Base-by-base conservation (phyloP, 106 monocot genomes). In the Amphibolis antarctica region DNA sequence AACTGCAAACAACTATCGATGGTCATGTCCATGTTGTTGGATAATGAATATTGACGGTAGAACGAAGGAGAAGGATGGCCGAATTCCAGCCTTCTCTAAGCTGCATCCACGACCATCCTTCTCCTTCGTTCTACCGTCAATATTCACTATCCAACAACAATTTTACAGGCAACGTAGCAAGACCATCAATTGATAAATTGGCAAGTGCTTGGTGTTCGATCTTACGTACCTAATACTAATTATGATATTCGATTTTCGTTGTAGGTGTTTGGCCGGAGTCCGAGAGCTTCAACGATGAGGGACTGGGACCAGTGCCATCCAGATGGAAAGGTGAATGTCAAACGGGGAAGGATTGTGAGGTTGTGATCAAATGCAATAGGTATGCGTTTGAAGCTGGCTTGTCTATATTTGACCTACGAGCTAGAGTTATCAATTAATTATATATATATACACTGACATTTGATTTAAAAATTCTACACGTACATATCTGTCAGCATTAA, bases 301-400 rank as follows among this genome's bases (percentile, higher is more conserved):
- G 50, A 18, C 27, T 50, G 23, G 65, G 49, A 49, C 49, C 65
- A 13, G 28, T 65, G 0, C 65, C 65, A 0, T 29, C 26, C 12
- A 25, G 49, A 30, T 65, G 65, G 65, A 65, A 65, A 29, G 65
- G 48, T n/a, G 2, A 4, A 12, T 65, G 65, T 51, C 65, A 65
- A 23, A 63, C 44, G 15, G 15, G 11, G 1, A 45, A 9, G 12
- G 24, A 42, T 15, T 12, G 51, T 15, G 17, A 22, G 42, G 45
- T 23, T 24, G 63, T 27, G 5, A 28, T 63, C 24, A 44, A 10
- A 11, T 63, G 63, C 45, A 63, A 63, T 45, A 63, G 42, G 60
- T 61, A 11, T 25, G 10, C 27, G 15, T 15, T 57, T 57, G 18
- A 18, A 18, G 19, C 0, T 1, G 5, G 10, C 12, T 45, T 45